A percentile compares a stretch with the other conserved stretches of the same genome.
Conservation (phyloP, 805 yeast genomes). For the Yamadazyma phyllophila region DNA sequence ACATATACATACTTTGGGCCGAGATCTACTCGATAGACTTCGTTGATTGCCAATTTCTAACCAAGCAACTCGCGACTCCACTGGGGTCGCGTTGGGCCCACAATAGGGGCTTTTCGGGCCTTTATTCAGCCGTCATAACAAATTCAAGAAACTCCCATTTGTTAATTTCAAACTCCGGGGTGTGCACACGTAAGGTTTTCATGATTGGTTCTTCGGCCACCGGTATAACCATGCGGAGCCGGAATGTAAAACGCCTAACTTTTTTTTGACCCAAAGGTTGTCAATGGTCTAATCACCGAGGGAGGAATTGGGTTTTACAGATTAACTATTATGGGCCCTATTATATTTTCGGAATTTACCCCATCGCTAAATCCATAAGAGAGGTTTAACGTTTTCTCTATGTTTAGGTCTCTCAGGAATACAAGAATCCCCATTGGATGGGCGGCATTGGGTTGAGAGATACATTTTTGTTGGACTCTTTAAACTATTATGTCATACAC, state of each 20-base stretch:
- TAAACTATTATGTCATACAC: no score
- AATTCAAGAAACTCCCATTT: not conserved
- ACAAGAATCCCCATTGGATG: no score
- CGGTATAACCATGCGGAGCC: not conserved
- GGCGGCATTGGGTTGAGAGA: no score
- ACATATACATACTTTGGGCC: no score
- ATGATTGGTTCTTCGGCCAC: not conserved
- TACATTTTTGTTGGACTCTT: no score
- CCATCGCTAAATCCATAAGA: not conserved
- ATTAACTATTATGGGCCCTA: not conserved
- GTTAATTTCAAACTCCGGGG: not conserved
- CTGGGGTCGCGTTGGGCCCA: not conserved
- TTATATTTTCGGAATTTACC: not conserved
- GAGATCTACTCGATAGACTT: no score
- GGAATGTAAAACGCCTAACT: not conserved
- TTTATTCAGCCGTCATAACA: not conserved
- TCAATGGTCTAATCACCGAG: slow-evolving; percentile 3
- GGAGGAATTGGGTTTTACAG: not conserved
- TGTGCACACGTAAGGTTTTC: not conserved
- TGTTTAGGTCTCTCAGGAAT: no score
- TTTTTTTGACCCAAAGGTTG: not conserved
- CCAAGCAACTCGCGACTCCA: not conserved
- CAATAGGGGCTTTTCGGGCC: not conserved
- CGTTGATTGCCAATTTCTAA: no score
- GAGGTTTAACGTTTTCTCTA: no score